Base-by-base conservation (phyloP, 2,329 filamentous ascomycete genomes). In the Colletotrichum horii region DNA sequence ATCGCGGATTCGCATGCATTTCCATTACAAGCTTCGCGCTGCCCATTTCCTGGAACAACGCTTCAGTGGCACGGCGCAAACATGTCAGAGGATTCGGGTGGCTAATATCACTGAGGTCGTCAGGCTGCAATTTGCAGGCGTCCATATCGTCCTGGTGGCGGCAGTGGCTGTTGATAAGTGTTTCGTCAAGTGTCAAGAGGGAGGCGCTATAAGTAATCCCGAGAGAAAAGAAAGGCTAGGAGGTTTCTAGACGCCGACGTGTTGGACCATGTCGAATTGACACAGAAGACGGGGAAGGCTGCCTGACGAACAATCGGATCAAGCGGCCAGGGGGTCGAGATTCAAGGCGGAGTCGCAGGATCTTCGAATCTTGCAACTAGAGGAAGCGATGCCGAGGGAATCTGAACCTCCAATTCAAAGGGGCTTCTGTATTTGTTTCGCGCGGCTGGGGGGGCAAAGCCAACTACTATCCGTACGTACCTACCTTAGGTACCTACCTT, bases 191-290 rank as follows among this genome's bases (percentile, higher is more conserved):
- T 64, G 43, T 75, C 62, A 56, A 48, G 24, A 62, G n/a, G 12
- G 19, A 30, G 36, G 36, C 69, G 62, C 62, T 24, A 71, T 61
- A 24, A 52, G 64, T 55, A 22, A 36, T 26, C 43, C 38, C 69
- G 52, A 36, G 38, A 66, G 15, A 32, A 16, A 66, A 67, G 48
- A n/a, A 19, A 62, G 62, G 38, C 69, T 43, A 72, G 52, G 61
- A 30, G 30, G 30, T 55, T 43, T 73, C 68, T 67, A 64, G 72
- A 67, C 72, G 68, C 68, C 62, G 69, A 75, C 8, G 32, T 43
- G 38, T 71, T 71, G 4, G 72, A 71, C 62, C 72, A 62, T 75
- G n/a, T 58, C 11, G 28, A 71, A 60, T 67, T 34, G 62, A 67
- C 38, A 72, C 68, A 62, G 61, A 67, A 48, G 22, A 71, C 32